A percentile compares a stretch with the other conserved stretches of the same genome.
These are phyloP conservation scores for Pyrus pyrifolia DNA, from an alignment of 306 rosid species.

Conservation along the genomic window DNA sequence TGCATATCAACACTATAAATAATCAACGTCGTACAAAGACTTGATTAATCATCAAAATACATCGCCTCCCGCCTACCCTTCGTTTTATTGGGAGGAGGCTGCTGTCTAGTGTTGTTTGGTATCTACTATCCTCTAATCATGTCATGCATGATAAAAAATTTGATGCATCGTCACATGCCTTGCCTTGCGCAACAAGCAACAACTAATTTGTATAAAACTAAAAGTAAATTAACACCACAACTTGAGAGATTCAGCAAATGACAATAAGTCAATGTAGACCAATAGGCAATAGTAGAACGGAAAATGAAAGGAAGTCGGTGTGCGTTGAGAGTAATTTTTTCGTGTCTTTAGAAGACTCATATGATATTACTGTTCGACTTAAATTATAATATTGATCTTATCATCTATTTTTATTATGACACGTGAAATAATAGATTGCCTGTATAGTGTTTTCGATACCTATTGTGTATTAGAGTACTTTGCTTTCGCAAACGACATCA, in stretches of 20 bases:
- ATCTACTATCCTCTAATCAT: background rate
- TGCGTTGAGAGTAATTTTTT: background rate
- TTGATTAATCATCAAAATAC: background rate
- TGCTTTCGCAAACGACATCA: background rate
- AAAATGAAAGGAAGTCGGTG: background rate
- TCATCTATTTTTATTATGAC: no score
- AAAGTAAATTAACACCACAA: background rate
- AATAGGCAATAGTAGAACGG: background rate
- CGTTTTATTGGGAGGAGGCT: background rate
- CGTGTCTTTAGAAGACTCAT: fast-evolving
- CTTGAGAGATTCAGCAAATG: background rate
- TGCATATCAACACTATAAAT: background rate
- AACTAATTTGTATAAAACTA: background rate
- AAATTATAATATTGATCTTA: no score
- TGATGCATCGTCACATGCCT: background rate
- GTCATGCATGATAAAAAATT: background rate
- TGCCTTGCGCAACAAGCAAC: background rate
- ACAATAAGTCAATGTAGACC: background rate
- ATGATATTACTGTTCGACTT: fast-evolving
- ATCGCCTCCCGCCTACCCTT: background rate
- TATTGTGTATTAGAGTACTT: background rate
- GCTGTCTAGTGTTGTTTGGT: background rate
- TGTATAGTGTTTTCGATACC: no score
- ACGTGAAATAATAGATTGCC: no score
- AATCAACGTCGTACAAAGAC: background rate